Evolutionary conservation across 1,284 basidiomycete genomes (phyloP).

Genomic region (Phlebopus sp.): DNA sequence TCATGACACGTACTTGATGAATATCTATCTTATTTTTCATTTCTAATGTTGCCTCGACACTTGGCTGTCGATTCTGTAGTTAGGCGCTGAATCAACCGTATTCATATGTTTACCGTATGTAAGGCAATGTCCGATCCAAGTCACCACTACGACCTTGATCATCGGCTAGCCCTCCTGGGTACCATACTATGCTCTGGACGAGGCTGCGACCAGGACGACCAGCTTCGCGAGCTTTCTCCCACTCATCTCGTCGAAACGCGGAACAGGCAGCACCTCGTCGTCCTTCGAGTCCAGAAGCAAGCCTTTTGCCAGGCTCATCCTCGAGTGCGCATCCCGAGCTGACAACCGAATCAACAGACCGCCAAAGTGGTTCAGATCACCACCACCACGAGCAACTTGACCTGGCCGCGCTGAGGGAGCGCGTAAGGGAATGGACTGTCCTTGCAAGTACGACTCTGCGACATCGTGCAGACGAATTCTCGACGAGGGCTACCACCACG

Average conservation of each 20-base stretch:
- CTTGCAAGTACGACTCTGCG: conserved; percentile 48
- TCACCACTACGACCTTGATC: too few relatives aligned
- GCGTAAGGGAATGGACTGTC: conserved; percentile 51
- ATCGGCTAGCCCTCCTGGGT: neutral
- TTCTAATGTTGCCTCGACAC: neutral
- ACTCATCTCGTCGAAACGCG: conserved; percentile 4
- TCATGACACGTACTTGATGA: conserved; percentile 8
- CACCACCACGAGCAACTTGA: conserved; percentile 10
- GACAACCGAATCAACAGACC: conserved; percentile 2
- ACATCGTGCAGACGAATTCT: conserved; percentile 55
- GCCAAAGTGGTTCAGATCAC: neutral
- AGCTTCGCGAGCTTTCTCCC: conserved; percentile 5
- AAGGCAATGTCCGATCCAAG: neutral
- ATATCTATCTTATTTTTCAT: conserved; percentile 6
- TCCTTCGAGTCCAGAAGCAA: conserved; percentile 2
- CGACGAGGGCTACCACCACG: conserved; percentile 50
- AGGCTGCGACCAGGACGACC: conserved; percentile 1
- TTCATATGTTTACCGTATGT: too few relatives aligned
- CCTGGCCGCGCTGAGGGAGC: conserved; percentile 33
- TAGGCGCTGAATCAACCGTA: too few relatives aligned
- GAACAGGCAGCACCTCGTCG: conserved; percentile 2
- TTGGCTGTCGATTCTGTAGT: neutral
- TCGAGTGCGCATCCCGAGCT: conserved; percentile 1
- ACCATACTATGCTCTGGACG: conserved; percentile 17
- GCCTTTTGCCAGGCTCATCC: conserved; percentile 2